Evolutionary conservation across 2,329 filamentous ascomycete genomes (phyloP), one percentile per base, ranked within the genome.

Genomic region (Curvularia lunata): DNA sequence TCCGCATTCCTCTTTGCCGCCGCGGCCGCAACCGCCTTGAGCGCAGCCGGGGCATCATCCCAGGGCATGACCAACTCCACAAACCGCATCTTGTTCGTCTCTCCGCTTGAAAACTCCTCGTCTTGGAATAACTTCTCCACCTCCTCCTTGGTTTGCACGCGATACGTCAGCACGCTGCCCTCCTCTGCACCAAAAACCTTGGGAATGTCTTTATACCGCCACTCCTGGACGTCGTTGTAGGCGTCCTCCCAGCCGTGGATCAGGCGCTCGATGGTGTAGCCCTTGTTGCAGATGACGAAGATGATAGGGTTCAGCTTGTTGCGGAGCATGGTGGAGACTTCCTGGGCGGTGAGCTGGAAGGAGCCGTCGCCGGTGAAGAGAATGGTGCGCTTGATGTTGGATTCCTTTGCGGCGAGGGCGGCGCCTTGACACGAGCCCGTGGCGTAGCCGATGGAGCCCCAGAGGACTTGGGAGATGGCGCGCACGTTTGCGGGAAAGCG

Each of bases 351-450:
- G 56, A 96, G 82, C 75, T 97, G 91, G 77, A 96, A 88, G 56
- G 88, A 91, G 27, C 92, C 92, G 69, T 97, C 92, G 23, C 92
- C 92, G n/a, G 92, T 91, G 71, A 96, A 93, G 37, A 96, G 82
- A 45, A 97, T 88, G 0, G 90, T 92, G 58, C 92, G 81, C 49
- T 85, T 81, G 32, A 77, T 75, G 4, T 80, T 81, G 37, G 79
- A 77, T 70, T 95, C 91, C 67, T 87, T 88, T 0, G 87, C 86
- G 0, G 91, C 92, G 10, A 95, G 81, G 1, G 90, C 90, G 18
- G 91, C 92, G 40, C 88, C 87, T 69, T 88, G 85, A 32, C 82
- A 82, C 3, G 86, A 81, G 23, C 86, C 86, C 4, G 88, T 83
- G 0, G 85, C 85, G 68, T 88, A 89, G 0, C 87, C 87, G 63